Conservation (phyloP, 2,329 filamentous ascomycete species). For the Pseudovirgaria hyperparasitica region DNA sequence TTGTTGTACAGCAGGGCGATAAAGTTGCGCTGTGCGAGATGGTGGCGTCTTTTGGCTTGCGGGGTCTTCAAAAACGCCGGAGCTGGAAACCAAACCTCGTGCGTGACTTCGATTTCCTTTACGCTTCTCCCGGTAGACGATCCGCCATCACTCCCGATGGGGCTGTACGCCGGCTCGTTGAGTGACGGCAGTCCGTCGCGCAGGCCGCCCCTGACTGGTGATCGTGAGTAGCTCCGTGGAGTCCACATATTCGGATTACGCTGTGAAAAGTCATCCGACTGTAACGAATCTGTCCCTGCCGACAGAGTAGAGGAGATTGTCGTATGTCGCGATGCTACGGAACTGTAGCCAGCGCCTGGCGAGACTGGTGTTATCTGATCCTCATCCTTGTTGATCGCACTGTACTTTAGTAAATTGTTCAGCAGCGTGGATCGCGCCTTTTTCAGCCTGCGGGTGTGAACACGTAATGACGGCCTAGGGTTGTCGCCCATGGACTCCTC, state of each 20-base stretch:
- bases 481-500: conserved; percentile 24
- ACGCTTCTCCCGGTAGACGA: conserved; percentile 3
- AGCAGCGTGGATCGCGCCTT: conserved; percentile 25
- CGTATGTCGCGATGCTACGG: neutral
- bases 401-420: conserved; percentile 21
- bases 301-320: no score
- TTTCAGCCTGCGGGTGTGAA: conserved; percentile 21
- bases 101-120: conserved; percentile 14
- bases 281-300: no score
- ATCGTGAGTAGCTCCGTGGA: no score
- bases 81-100: conserved; percentile 49
- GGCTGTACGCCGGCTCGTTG: neutral
- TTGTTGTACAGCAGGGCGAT: conserved; percentile 53
- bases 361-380: conserved; percentile 1
- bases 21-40: conserved; percentile 56
- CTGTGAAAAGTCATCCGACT: no score
- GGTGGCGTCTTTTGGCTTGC: conserved; percentile 41
- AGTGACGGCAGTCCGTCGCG: neutral
- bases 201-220: neutral
- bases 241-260: no score
- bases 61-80: conserved; percentile 35
- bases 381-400: conserved; percentile 20
- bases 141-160: conserved; percentile 5
- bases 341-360: neutral
- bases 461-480: conserved; percentile 22